phyloP scores from a whole-genome alignment of 164 flowering plant genomes.

The Chloranthus sessilifolius region DNA sequence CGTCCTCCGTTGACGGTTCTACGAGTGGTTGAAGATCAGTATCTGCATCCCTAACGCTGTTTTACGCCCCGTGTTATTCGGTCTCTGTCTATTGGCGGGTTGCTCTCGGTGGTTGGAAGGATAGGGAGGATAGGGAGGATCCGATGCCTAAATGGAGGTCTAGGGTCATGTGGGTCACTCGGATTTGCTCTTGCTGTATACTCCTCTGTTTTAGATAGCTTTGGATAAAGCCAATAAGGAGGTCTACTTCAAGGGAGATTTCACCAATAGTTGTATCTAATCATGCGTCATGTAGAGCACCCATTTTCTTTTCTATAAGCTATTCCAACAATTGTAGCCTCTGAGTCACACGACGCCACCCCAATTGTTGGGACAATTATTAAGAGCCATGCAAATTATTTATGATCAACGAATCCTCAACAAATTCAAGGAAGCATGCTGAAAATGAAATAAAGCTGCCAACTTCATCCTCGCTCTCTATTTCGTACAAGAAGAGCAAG shows the following conservation, averaged over 20 bases:
- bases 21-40: constrained; percentile 75
- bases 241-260: constrained; percentile 67
- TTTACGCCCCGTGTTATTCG: constrained; percentile 55
- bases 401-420: too few species aligned
- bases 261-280: constrained; percentile 98
- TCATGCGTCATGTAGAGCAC: constrained; percentile 88
- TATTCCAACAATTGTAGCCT: constrained; percentile 88
- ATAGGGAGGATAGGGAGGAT: constrained; percentile 79
- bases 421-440: too few species aligned
- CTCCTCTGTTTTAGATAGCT: constrained; percentile 91
- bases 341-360: constrained; percentile 89
- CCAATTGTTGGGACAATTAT: constrained; percentile 97
- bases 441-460: too few species aligned
- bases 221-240: constrained; percentile 84
- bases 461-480: too few species aligned
- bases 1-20: constrained; percentile 53
- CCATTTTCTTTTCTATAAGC: constrained; percentile 92
- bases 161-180: constrained; percentile 70
- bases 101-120: constrained; percentile 64
- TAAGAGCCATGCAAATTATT: constrained; percentile 99
- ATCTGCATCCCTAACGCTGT: constrained; percentile 61
- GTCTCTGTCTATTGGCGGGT: constrained; percentile 50
- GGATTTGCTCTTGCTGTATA: constrained; percentile 56
- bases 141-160: constrained; percentile 92
- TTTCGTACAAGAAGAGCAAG: too few species aligned